Evolutionary conservation across 176 grass and related monocot genomes (phyloP).

Genomic region (Bothriochloa decipiens): DNA sequence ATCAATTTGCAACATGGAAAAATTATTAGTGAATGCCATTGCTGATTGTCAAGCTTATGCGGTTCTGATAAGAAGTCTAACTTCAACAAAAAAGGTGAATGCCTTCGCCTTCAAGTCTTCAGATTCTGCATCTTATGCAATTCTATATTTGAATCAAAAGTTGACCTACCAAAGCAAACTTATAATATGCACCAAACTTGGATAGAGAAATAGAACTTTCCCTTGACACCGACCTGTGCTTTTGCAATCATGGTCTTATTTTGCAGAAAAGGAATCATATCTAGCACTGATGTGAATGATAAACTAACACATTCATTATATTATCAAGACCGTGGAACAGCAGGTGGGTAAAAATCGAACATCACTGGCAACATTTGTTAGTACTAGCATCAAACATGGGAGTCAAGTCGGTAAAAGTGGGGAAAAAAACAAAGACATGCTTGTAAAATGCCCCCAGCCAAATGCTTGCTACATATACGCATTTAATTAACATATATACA

Average conservation of each 20-base stretch:
- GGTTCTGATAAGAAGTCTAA: not conserved
- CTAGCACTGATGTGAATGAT: constrained; percentile 9
- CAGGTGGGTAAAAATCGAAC: not conserved
- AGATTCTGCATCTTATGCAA: not conserved
- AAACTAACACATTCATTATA: not conserved
- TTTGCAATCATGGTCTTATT: constrained; percentile 6
- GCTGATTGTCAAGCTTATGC: constrained; percentile 5
- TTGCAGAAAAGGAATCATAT: not conserved
- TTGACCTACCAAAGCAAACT: constrained; percentile 37
- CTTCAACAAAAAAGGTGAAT: constrained; percentile 9
- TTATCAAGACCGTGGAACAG: not conserved
- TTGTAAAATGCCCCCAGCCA: not conserved
- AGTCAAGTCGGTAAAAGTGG: not conserved
- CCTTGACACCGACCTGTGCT: not conserved
- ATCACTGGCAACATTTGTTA: constrained; percentile 4
- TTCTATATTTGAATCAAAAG: constrained; percentile 24
- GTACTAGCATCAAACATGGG: not conserved
- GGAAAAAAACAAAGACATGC: not conserved
- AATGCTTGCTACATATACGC: not conserved
- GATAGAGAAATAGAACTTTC: constrained; percentile 43
- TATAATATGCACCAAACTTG: constrained; percentile 29
- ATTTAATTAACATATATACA: not conserved
- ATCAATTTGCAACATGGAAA: constrained; percentile 6
- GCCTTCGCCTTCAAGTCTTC: not conserved
- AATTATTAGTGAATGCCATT: not conserved